Evolutionary conservation across 257 asterid species (phyloP), one percentile per base, ranked within the genome.

Genomic region (Anisodus tanguticus): DNA sequence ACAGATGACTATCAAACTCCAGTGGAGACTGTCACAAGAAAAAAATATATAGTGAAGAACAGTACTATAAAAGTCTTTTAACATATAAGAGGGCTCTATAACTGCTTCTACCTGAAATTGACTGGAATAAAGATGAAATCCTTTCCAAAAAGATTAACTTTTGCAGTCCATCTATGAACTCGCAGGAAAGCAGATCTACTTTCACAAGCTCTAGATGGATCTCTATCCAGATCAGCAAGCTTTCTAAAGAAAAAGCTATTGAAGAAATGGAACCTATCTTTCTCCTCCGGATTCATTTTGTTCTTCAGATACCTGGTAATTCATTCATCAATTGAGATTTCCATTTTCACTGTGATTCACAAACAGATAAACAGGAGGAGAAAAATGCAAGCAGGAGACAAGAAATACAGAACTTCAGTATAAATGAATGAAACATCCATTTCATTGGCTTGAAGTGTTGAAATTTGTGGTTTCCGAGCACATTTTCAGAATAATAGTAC

Each of bases 1-100:
- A 86, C 99, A 97, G 76, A 97, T 85, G 71, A 97, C 87, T 79
- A 97, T 86, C 95, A 97, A 91, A 91, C 99, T 97, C 99, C 99
- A 97, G 91, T 97, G 99, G 83, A 93, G 90, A 85, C 99, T 97
- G 92, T 63, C 84, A 86, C 67, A 81, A 79, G 80, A n/a, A 47
- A 57, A 69, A 66, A 55, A 76, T 17, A 68, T 70, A 79, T 87
- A 76, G 86, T 79, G 88, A 85, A 85, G 67, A 85, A 43, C 62
- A 64, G 86, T 54, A 82, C 85, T 83, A 82, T 16, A 26, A 66
- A 82, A 79, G 53, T 17, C 66, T 22, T 22, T 79, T n/a, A 62
- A 37, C 57, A 85, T 37, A 81, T 37, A 41, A 78, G 67, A 80
- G 8, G 19, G 84, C 67, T 74, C 66, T 51, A 81, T 43, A 51